Conservation (phyloP, 1,284 basidiomycete species). For the Ustilago lituana region DNA sequence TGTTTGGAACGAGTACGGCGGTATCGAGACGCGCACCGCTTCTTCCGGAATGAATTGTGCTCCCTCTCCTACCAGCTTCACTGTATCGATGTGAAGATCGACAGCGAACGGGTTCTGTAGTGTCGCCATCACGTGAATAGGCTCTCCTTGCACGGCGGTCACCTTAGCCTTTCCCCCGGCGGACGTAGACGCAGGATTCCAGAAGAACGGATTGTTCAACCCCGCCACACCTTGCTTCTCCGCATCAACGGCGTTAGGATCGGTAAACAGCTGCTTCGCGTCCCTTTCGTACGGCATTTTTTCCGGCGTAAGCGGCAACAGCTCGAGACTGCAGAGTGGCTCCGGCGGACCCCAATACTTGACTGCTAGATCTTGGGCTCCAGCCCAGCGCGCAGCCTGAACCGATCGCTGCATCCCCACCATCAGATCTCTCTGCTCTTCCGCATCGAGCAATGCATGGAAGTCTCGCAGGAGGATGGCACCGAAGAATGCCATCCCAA, state of each 20-base stretch:
- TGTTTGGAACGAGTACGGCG: slow-evolving; percentile 78
- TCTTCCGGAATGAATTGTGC: slow-evolving; percentile 73
- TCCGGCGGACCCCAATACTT: slow-evolving; percentile 69
- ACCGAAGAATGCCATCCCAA: slow-evolving; percentile 54
- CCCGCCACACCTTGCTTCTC: slow-evolving; percentile 30
- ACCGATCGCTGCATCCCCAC: slow-evolving; percentile 58
- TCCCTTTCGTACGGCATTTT: slow-evolving; percentile 79
- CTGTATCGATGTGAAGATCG: slow-evolving; percentile 82
- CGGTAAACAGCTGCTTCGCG: slow-evolving; percentile 15
- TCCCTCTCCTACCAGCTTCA: slow-evolving; percentile 85
- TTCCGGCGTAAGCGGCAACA: slow-evolving; percentile 78
- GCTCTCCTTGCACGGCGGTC: slow-evolving; percentile 83
- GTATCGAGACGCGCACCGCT: slow-evolving; percentile 74
- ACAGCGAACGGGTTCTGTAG: slow-evolving; percentile 91
- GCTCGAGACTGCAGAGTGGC: slow-evolving; percentile 80
- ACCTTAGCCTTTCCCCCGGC: slow-evolving; percentile 69
- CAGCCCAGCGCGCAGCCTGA: slow-evolving; percentile 56
- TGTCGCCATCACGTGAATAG: slow-evolving; percentile 80
- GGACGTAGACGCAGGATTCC: slow-evolving; percentile 28
- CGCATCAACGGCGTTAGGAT: not conserved
- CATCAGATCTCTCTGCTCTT: slow-evolving; percentile 59
- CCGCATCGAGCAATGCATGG: slow-evolving; percentile 32
- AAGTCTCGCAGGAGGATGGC: slow-evolving; percentile 52
- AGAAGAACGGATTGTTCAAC: slow-evolving; percentile 46
- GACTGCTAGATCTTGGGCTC: slow-evolving; percentile 51